Evolutionary conservation across 108 stramenopile genomes (phyloP).

Genomic region (Cyclotella cryptica): DNA sequence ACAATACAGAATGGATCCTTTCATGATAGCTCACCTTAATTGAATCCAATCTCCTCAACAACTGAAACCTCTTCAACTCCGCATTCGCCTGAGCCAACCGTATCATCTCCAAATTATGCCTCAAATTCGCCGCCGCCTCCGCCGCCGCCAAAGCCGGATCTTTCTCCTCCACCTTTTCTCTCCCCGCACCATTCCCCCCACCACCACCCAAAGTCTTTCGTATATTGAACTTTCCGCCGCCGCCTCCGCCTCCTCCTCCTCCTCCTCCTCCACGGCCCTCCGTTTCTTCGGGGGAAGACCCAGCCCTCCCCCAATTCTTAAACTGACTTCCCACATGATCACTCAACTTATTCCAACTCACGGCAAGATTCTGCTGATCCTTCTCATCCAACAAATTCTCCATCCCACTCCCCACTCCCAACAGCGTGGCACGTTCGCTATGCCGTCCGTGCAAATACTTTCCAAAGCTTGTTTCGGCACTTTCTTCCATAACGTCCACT

Average conservation of each 20-base stretch:
- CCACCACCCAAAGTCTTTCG: background rate
- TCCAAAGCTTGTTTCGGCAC: slow-evolving; percentile 71
- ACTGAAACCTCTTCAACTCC: slow-evolving; percentile 86
- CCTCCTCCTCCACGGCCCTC: slow-evolving; percentile 16
- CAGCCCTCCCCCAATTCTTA: slow-evolving; percentile 49
- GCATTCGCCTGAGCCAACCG: slow-evolving; percentile 82
- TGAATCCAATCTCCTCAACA: slow-evolving; percentile 76
- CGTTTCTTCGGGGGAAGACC: slow-evolving; percentile 16
- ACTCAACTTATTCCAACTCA: slow-evolving; percentile 78
- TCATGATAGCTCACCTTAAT: slow-evolving; percentile 54
- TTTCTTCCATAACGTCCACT: slow-evolving; percentile 74
- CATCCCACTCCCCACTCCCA: slow-evolving; percentile 33
- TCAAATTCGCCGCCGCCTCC: slow-evolving; percentile 72
- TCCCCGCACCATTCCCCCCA: slow-evolving; percentile 16
- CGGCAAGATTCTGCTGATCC: slow-evolving; percentile 48
- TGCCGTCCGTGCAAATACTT: slow-evolving; percentile 83
- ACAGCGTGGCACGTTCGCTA: slow-evolving; percentile 57
- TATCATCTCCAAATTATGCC: slow-evolving; percentile 79
- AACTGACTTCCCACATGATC: slow-evolving; percentile 79
- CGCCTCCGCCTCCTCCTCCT: slow-evolving; percentile 27
- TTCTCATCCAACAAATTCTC: slow-evolving; percentile 32
- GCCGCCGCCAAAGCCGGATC: slow-evolving; percentile 54
- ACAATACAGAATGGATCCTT: background rate
- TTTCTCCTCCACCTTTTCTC: slow-evolving; percentile 44
- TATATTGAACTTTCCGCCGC: slow-evolving; percentile 50